These are phyloP conservation scores for Botrytis byssoidea DNA, from an alignment of 2,329 filamentous ascomycete genomes.

Conservation along the genomic window DNA sequence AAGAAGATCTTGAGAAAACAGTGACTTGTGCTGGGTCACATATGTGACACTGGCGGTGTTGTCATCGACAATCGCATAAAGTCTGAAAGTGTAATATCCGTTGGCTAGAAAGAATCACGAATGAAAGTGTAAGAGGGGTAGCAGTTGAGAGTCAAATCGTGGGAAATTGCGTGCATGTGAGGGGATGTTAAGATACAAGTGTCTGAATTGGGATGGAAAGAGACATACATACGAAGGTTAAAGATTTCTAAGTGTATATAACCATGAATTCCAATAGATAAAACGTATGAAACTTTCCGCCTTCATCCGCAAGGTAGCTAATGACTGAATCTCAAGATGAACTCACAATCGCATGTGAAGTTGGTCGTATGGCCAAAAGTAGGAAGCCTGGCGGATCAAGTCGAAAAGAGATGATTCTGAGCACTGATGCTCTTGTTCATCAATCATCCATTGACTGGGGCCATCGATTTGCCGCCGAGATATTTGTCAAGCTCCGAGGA, in stretches of 20 bases:
- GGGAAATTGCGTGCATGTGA: not conserved
- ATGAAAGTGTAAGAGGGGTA: not conserved
- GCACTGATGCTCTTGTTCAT: no score
- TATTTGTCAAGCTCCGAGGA: not conserved
- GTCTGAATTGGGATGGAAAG: not conserved
- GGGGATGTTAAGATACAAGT: not conserved
- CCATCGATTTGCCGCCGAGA: not conserved
- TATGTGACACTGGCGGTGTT: not conserved
- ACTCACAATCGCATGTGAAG: not conserved
- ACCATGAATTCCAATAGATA: not conserved
- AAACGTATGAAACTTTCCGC: not conserved
- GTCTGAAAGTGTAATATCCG: not conserved
- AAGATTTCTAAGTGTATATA: not conserved
- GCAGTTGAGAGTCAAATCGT: not conserved
- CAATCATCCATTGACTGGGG: not conserved
- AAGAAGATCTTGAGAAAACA: not conserved
- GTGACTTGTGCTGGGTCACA: not conserved
- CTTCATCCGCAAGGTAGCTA: not conserved
- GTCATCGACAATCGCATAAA: not conserved
- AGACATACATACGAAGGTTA: not conserved
- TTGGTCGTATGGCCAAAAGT: slow-evolving; percentile 4
- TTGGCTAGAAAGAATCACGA: not conserved
- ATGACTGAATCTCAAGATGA: not conserved
- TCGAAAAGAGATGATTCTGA: no score
- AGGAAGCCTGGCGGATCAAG: not conserved